phyloP scores from a whole-genome alignment of 305 asterid species.

The Solanum chacoense region DNA sequence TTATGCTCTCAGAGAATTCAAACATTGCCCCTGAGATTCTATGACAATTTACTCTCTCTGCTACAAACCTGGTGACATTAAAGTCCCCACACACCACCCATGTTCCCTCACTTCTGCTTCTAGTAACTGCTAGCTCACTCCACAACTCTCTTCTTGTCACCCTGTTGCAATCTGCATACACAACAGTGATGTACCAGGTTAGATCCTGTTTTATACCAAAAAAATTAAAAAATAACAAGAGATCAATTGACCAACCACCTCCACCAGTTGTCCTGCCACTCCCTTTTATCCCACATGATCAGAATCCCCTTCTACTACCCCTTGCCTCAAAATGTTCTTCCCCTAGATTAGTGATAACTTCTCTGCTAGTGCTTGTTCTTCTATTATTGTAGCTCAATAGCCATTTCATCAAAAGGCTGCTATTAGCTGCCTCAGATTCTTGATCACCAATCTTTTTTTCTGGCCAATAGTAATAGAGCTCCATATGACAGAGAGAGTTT shows the following conservation, averaged over 20 bases:
- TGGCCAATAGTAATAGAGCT: not conserved
- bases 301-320: not conserved
- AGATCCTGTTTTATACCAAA: not conserved
- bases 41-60: not conserved
- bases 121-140: not conserved
- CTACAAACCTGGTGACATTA: not conserved
- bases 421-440: not conserved
- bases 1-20: not conserved
- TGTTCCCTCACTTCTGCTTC: not conserved
- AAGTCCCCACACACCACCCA: not conserved
- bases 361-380: not conserved
- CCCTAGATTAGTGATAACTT: not conserved
- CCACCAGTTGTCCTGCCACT: not conserved
- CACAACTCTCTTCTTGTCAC: not conserved
- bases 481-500: not conserved
- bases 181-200: not conserved
- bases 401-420: not conserved
- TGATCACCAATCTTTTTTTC: not conserved
- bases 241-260: not conserved
- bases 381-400: not conserved
- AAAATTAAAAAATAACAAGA: no score
- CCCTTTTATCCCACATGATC: not conserved
- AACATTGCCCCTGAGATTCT: not conserved
- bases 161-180: not conserved
- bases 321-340: not conserved